Base-by-base conservation (phyloP, 495 filamentous ascomycete species). In the Astrothelium subdiscretum region DNA sequence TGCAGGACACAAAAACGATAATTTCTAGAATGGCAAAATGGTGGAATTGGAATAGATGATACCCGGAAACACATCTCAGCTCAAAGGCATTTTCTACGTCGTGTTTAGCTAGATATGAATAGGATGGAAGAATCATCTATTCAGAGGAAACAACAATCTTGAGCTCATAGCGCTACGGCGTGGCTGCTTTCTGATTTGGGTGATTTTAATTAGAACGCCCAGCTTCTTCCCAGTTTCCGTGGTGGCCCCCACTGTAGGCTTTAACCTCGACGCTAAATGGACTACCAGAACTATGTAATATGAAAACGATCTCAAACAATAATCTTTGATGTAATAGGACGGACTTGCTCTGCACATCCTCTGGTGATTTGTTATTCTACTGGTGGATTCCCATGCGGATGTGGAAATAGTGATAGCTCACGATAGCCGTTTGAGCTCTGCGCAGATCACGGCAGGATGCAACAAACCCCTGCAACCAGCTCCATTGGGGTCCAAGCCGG, bases 21-120 rank as follows among this genome's bases (percentile, higher is more conserved):
- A 15, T 26, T 31, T 10, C 59, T 24, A 24, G 22, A 29, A 54
- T 20, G 48, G 24, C 48, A 15, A 54, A 54, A 54, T 54, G 48
- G 48, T 54, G 48, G 48, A 54, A 24, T 54, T 54, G 48, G 48
- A 54, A 29, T 54, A 5, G 4, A 54, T 54, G 48, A 54, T 54
- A 54, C 48, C 48, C 48, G 22, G 8, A 20, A 5, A 0, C 43
- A 15, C 5, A n/a, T 48, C 10, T 38, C 15, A 8, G 15, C 35
- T 38, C 35, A 15, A n/a, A n/a, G 35, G 35, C 35, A 1, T 38
- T 6, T 38, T 15, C 35, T 8, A 38, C 35, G 15, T 38, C 35
- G n/a, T n/a, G n/a, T n/a, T n/a, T n/a, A n/a, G n/a, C n/a, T n/a
- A n/a, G n/a, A n/a, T n/a, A n/a, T n/a, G n/a, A n/a, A n/a, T n/a